Conservation (phyloP, 805 yeast genomes). For the Saccharomycopsis oosterbeekiorum region DNA sequence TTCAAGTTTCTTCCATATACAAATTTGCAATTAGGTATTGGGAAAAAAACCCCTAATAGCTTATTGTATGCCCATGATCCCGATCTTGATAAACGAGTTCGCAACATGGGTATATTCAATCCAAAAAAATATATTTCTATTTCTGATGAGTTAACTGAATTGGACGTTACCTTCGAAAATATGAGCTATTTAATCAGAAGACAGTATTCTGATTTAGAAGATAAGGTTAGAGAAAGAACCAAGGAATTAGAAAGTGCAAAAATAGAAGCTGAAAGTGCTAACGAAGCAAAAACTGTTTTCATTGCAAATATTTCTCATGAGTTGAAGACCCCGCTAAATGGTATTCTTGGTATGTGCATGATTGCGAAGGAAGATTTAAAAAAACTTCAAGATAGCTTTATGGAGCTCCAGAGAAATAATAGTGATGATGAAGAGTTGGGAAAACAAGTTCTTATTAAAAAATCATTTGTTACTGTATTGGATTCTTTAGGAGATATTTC, state of each 20-base stretch:
- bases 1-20: slow-evolving; percentile 13
- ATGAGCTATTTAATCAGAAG: slow-evolving; percentile 83
- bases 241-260: slow-evolving; percentile 82
- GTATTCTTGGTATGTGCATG: slow-evolving; percentile 92
- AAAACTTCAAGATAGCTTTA: slow-evolving; percentile 4
- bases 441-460: background rate
- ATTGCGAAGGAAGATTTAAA: slow-evolving; percentile 73
- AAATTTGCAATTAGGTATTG: slow-evolving; percentile 9
- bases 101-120: slow-evolving; percentile 8
- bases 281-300: slow-evolving; percentile 91
- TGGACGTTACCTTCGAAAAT: slow-evolving; percentile 80
- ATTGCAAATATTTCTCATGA: slow-evolving; percentile 92
- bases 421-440: background rate
- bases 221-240: slow-evolving; percentile 77
- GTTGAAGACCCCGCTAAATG: slow-evolving; percentile 89
- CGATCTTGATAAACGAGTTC: background rate
- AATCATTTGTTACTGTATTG: slow-evolving; percentile 5
- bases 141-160: slow-evolving; percentile 73
- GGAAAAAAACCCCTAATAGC: background rate
- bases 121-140: slow-evolving; percentile 14
- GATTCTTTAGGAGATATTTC: slow-evolving; percentile 51
- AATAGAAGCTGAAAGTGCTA: slow-evolving; percentile 85
- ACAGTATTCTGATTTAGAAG: slow-evolving; percentile 80
- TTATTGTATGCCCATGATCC: background rate
- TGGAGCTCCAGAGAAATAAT: background rate